Conservation (phyloP, 106 monocot species). For the Dendrobium chrysotoxum region DNA sequence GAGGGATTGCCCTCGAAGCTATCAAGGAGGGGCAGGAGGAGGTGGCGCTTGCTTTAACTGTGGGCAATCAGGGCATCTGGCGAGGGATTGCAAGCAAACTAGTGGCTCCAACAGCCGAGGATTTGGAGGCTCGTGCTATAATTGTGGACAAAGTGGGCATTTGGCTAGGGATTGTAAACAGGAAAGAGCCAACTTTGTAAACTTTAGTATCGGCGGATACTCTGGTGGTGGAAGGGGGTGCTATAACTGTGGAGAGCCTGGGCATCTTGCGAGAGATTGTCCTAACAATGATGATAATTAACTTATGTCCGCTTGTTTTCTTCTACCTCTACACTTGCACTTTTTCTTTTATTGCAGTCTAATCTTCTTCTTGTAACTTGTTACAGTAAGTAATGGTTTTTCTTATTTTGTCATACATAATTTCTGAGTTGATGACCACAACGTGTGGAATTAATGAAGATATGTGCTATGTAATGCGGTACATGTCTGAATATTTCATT, state of each 20-base stretch:
- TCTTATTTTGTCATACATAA: neutral
- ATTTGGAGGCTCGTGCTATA: neutral
- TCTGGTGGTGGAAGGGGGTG: constrained; percentile 27
- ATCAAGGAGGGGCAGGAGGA: constrained; percentile 6
- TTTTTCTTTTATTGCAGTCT: neutral
- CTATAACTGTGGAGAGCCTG: constrained; percentile 36
- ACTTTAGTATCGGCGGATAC: neutral
- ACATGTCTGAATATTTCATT: neutral
- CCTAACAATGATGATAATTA: constrained; percentile 9
- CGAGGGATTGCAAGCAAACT: neutral
- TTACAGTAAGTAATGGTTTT: neutral
- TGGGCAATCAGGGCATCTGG: constrained; percentile 6
- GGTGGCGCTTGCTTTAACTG: constrained; percentile 28
- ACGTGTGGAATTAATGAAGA: neutral
- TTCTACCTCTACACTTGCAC: neutral
- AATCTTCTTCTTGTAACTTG: neutral
- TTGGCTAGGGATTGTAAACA: constrained; percentile 26
- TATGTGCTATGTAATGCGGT: neutral
- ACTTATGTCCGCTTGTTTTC: neutral
- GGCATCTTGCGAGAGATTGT: constrained; percentile 44
- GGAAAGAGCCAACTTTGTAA: neutral
- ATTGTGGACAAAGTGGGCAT: constrained; percentile 16
- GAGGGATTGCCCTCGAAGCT: neutral
- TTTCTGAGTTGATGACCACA: neutral
- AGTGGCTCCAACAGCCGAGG: neutral